Conservation (phyloP, 1,284 basidiomycete genomes). For the Heliocybe sulcata region DNA sequence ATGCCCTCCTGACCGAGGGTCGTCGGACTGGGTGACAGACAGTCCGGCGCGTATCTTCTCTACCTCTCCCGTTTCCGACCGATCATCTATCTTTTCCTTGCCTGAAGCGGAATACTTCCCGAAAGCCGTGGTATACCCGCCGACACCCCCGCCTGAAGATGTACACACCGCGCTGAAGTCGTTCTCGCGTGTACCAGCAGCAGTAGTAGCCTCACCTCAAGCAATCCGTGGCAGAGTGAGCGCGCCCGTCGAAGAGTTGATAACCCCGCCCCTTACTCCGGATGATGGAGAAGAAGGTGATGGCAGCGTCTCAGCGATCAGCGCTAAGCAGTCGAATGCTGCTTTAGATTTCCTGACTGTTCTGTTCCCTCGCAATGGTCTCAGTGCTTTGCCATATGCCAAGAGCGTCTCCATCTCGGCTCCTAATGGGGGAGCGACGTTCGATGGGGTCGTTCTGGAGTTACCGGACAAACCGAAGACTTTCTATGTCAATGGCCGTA, state of each 20-base stretch:
- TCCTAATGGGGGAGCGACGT: conserved; percentile 54
- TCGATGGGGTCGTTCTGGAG: conserved; percentile 71
- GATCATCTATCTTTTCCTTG: conserved; percentile 24
- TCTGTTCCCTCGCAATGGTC: conserved; percentile 64
- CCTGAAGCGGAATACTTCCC: conserved; percentile 24
- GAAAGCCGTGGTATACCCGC: conserved; percentile 26
- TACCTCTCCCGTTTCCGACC: conserved; percentile 36
- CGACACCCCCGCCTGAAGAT: conserved; percentile 17
- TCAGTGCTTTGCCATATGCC: conserved; percentile 58
- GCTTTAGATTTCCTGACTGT: conserved; percentile 70
- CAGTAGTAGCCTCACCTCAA: conserved; percentile 16
- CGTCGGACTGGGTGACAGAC: conserved; percentile 89
- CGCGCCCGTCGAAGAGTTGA: conserved; percentile 20
- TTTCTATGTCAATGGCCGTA: conserved; percentile 76
- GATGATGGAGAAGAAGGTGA: conserved; percentile 28
- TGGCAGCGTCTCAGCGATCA: conserved; percentile 21
- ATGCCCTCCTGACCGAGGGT: conserved; percentile 91
- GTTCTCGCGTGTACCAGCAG: neutral
- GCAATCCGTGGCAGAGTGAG: neutral
- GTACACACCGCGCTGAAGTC: conserved; percentile 1
- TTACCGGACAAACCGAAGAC: conserved; percentile 65
- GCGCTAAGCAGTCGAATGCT: conserved; percentile 40
- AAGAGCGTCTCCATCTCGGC: conserved; percentile 67
- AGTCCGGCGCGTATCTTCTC: conserved; percentile 60
- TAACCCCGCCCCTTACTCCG: conserved; percentile 62